These are phyloP conservation scores for Aristolochia contorta DNA, from an alignment of 164 flowering plant genomes.

Conservation along the genomic window DNA sequence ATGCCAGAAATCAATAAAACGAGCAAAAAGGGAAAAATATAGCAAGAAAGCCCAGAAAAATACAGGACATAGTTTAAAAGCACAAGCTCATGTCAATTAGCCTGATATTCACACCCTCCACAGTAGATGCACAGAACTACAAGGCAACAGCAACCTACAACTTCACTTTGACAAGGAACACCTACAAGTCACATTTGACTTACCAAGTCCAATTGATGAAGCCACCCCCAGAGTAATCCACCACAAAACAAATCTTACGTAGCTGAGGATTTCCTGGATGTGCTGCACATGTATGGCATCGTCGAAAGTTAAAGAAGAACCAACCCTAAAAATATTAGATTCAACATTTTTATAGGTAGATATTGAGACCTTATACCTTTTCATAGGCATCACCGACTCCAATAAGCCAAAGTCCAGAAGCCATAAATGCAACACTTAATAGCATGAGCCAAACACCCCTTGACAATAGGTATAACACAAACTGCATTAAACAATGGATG, in stretches of 20 bases:
- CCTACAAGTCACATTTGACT: conserved; percentile 10
- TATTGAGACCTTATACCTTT: conserved; percentile 39
- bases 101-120: too few relatives aligned
- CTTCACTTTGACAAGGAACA: not conserved
- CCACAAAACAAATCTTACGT: conserved; percentile 54
- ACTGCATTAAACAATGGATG: conserved; percentile 34
- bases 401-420: conserved; percentile 33
- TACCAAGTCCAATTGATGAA: conserved; percentile 93
- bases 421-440: conserved; percentile 20
- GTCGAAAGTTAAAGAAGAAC: not conserved
- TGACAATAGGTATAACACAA: conserved; percentile 42
- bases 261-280: conserved; percentile 49
- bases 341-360: not conserved
- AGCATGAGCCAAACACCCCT: conserved; percentile 67
- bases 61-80: too few relatives aligned
- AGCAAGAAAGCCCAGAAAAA: too few relatives aligned
- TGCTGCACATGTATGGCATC: conserved; percentile 44
- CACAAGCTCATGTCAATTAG: too few relatives aligned
- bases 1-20: too few relatives aligned
- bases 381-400: conserved; percentile 71
- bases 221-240: conserved; percentile 95
- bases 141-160: not conserved
- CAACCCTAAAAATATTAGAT: not conserved
- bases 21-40: too few relatives aligned
- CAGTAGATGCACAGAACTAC: too few relatives aligned